Evolutionary conservation across 352 stramenopile genomes (phyloP), one percentile per base, ranked within the genome.

Genomic region (Phytophthora sp.): DNA sequence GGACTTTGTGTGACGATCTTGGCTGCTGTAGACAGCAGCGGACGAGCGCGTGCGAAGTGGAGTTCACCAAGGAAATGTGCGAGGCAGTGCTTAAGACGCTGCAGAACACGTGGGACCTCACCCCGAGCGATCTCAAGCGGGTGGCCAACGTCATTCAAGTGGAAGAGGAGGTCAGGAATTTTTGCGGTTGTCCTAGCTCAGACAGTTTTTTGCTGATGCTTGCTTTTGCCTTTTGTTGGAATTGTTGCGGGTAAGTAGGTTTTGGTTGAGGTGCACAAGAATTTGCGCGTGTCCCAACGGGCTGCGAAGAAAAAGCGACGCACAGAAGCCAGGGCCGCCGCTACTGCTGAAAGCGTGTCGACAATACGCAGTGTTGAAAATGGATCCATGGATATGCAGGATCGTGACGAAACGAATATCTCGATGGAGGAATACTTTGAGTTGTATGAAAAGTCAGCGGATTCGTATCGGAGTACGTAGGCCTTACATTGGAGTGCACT

Each of bases 31-130:
- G 84, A 42, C 55, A 87, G 26, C 81, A 91, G 30, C 66, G 79
- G 32, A 92, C 84, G 17, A 92, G 82, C 60, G 60, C 63, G 20
- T 72, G 69, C n/a, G 84, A 94, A 51, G 71, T 91, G 28, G 84
- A 92, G 18, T 91, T 87, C 42, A 87, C 76, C 8, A 89, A 90
- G 49, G 77, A 91, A 48, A 71, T 94, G 62, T 91, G 82, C 55
- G 69, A 89, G 41, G 48, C 56, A 18, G 84, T 94, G 54, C 66
- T 94, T 13, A 68, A 74, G 32, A 76, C 84, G 26, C 70, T 94
- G 44, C 75, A 88, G 54, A 64, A 74, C 17, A 91, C 84, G 50
- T 94, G 84, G 84, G 79, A 94, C 27, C 73, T 94, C 31, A 84
- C 70, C 3, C 27, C 46, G 8, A 72, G 52, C 4, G 84, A 94